Evolutionary conservation across 2,329 filamentous ascomycete genomes (phyloP).

Genomic region (Sporothrix inflata): DNA sequence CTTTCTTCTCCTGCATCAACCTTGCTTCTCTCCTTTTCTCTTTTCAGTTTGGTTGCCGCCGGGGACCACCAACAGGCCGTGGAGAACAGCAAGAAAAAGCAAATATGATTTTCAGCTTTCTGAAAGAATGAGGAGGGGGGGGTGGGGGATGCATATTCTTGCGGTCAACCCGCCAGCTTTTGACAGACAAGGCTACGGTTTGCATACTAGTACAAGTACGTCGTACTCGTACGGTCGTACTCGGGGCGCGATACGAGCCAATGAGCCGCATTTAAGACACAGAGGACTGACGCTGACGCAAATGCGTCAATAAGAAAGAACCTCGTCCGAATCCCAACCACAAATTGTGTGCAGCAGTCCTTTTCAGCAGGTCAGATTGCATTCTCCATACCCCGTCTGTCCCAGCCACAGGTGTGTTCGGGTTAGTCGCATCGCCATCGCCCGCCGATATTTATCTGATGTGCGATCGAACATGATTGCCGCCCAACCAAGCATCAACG

Average conservation of each 20-base stretch:
- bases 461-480: background rate
- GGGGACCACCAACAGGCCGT: background rate
- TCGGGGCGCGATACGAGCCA: background rate
- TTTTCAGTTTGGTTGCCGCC: background rate
- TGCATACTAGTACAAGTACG: too few species aligned
- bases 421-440: background rate
- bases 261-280: background rate
- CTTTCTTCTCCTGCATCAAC: background rate
- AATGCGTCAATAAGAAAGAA: background rate
- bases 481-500: background rate
- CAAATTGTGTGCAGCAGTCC: background rate
- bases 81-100: slow-evolving; percentile 2
- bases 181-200: slow-evolving; percentile 14
- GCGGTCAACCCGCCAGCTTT: background rate
- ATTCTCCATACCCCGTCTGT: background rate
- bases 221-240: background rate
- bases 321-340: background rate
- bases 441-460: background rate
- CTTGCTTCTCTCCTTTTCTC: background rate
- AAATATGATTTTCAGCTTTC: slow-evolving; percentile 16
- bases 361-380: background rate
- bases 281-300: background rate
- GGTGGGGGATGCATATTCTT: background rate
- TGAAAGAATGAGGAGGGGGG: background rate
- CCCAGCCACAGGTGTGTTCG: background rate